phyloP scores from a whole-genome alignment of 331 rosid genomes.

The Prunus yedoensis region DNA sequence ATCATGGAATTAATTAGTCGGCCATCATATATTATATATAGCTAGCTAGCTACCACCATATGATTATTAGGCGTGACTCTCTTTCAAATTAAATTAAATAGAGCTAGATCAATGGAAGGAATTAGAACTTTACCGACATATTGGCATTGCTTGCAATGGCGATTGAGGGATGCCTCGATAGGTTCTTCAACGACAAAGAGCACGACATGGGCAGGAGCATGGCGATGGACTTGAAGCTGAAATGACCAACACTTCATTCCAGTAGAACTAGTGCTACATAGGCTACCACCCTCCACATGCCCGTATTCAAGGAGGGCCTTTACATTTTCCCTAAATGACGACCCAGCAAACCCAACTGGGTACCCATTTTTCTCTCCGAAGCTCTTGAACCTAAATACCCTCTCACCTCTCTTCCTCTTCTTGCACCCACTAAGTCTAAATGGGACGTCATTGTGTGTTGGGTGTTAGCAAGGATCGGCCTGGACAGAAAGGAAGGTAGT shows the following conservation, averaged over 20 bases:
- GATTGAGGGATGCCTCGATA: constrained; percentile 36
- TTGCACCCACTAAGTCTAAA: constrained; percentile 55
- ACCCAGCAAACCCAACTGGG: constrained; percentile 53
- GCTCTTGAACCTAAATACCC: constrained; percentile 69
- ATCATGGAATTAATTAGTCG: neutral
- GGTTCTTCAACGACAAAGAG: constrained; percentile 71
- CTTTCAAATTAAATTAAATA: no score
- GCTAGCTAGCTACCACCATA: neutral
- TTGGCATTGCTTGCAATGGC: constrained; percentile 77
- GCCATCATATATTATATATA: neutral
- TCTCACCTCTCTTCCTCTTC: constrained; percentile 78
- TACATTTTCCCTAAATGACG: constrained; percentile 63
- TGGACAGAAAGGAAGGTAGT: constrained; percentile 7
- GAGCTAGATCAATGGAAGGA: no score
- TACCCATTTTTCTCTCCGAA: constrained; percentile 75
- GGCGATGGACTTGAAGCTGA: constrained; percentile 72
- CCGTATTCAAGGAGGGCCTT: constrained; percentile 66
- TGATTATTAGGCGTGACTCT: neutral
- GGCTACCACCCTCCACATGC: constrained; percentile 49
- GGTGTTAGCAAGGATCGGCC: neutral
- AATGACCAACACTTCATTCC: constrained; percentile 79
- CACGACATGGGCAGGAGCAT: constrained; percentile 63
- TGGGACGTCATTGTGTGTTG: constrained; percentile 37
- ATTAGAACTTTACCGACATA: constrained; percentile 50
- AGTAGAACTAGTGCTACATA: constrained; percentile 1